Evolutionary conservation across 2,329 filamentous ascomycete species (phyloP).

Genomic region (Pezicula carpinea): DNA sequence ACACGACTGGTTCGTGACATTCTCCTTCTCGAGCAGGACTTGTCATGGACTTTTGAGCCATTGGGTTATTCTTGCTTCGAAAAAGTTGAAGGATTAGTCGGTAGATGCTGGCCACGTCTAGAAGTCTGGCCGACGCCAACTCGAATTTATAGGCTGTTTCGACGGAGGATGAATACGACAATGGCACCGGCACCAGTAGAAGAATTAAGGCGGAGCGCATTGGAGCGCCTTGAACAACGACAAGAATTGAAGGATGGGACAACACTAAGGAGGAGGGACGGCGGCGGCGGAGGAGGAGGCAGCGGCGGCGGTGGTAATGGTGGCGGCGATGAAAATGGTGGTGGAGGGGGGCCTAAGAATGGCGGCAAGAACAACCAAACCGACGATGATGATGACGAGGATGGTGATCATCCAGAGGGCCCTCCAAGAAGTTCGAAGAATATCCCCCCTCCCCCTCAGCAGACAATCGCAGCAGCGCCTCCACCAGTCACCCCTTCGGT

Average conservation of each 20-base stretch:
- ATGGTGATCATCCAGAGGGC: not conserved
- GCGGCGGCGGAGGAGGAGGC: not conserved
- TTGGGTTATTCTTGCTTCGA: not conserved
- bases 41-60: slow-evolving; percentile 11
- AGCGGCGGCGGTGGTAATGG: slow-evolving; percentile 5
- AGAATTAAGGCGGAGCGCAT: slow-evolving; percentile 11
- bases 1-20: slow-evolving; percentile 29
- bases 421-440: not conserved
- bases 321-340: slow-evolving; percentile 1
- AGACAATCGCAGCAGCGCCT: not conserved
- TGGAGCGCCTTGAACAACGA: slow-evolving; percentile 11
- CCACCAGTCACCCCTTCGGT: not conserved
- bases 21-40: slow-evolving; percentile 16
- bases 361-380: not conserved
- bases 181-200: slow-evolving; percentile 29
- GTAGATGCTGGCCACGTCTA: slow-evolving; percentile 17
- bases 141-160: slow-evolving; percentile 12
- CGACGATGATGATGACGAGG: not conserved
- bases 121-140: slow-evolving; percentile 19
- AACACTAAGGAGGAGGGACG: slow-evolving; percentile 6
- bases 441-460: not conserved
- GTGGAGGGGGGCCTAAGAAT: not conserved
- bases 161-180: slow-evolving; percentile 25
- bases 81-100: slow-evolving; percentile 5
- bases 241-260: slow-evolving; percentile 3